phyloP scores from a whole-genome alignment of 2,329 filamentous ascomycete genomes.

The Raffaelea arxii region DNA sequence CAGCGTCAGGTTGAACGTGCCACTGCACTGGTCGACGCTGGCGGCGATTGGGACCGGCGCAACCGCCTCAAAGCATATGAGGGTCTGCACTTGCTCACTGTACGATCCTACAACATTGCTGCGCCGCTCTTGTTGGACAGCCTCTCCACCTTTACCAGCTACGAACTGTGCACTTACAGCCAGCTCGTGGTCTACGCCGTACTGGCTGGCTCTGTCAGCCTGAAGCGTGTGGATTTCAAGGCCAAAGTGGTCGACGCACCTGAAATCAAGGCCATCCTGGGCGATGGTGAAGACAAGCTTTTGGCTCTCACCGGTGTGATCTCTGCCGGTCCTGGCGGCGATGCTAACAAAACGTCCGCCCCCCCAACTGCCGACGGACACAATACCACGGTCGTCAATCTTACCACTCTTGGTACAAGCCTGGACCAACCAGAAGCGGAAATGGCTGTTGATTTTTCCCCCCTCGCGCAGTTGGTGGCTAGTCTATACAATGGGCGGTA shows the following conservation, averaged over 20 bases:
- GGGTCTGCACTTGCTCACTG: constrained; percentile 83
- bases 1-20: constrained; percentile 92
- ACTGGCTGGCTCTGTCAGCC: constrained; percentile 82
- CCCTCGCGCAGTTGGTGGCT: constrained; percentile 77
- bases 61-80: constrained; percentile 99
- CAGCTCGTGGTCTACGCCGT: constrained; percentile 92
- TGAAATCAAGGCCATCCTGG: constrained; percentile 95
- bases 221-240: constrained; percentile 98
- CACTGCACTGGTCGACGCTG: constrained; percentile 81
- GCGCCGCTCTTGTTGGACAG: constrained; percentile 93
- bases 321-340: constrained; percentile 71
- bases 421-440: constrained; percentile 68
- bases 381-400: constrained; percentile 66
- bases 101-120: constrained; percentile 80
- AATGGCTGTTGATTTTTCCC: constrained; percentile 76
- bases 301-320: constrained; percentile 70
- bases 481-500: constrained; percentile 93
- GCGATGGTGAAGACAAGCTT: constrained; percentile 79
- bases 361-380: background rate
- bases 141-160: constrained; percentile 95
- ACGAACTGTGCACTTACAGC: constrained; percentile 96
- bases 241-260: constrained; percentile 96
- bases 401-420: constrained; percentile 69
- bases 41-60: constrained; percentile 96
- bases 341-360: constrained; percentile 48